Evolutionary conservation across 805 yeast genomes (phyloP).

Genomic region (Jamesozyma lodderae): DNA sequence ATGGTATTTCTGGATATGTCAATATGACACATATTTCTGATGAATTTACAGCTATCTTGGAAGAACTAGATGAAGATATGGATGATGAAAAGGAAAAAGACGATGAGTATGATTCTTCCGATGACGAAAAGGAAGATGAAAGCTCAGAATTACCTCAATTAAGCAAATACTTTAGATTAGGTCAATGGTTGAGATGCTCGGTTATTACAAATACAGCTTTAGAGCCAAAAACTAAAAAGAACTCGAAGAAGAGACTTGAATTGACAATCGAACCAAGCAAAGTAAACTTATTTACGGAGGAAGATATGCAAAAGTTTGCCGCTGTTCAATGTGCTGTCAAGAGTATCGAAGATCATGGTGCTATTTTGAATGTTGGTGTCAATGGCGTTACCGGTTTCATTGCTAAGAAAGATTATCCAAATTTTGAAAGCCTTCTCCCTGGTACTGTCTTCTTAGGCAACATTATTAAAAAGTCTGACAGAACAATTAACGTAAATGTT

Average conservation of each 20-base stretch:
- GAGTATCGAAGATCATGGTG: slow-evolving; percentile 90
- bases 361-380: slow-evolving; percentile 62
- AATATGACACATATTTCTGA: slow-evolving; percentile 66
- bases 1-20: slow-evolving; percentile 69
- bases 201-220: slow-evolving; percentile 49
- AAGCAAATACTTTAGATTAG: slow-evolving; percentile 46
- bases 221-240: slow-evolving; percentile 31
- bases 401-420: slow-evolving; percentile 54
- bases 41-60: slow-evolving; percentile 48
- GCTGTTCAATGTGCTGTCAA: slow-evolving; percentile 68
- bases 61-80: slow-evolving; percentile 44
- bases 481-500: slow-evolving; percentile 47
- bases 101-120: slow-evolving; percentile 25
- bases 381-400: slow-evolving; percentile 58
- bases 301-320: slow-evolving; percentile 54
- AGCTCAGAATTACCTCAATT: slow-evolving; percentile 47
- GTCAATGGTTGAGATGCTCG: slow-evolving; percentile 80
- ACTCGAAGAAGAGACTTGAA: slow-evolving; percentile 53
- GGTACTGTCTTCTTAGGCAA: slow-evolving; percentile 69
- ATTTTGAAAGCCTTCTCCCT: slow-evolving; percentile 32
- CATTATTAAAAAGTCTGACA: slow-evolving; percentile 38
- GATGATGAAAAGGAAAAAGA: slow-evolving; percentile 36
- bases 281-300: slow-evolving; percentile 57
- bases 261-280: slow-evolving; percentile 64
- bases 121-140: slow-evolving; percentile 20